Evolutionary conservation across 768 basidiomycete species (phyloP), one percentile per base, ranked within the genome.

Genomic region (Tremella mesenterica): DNA sequence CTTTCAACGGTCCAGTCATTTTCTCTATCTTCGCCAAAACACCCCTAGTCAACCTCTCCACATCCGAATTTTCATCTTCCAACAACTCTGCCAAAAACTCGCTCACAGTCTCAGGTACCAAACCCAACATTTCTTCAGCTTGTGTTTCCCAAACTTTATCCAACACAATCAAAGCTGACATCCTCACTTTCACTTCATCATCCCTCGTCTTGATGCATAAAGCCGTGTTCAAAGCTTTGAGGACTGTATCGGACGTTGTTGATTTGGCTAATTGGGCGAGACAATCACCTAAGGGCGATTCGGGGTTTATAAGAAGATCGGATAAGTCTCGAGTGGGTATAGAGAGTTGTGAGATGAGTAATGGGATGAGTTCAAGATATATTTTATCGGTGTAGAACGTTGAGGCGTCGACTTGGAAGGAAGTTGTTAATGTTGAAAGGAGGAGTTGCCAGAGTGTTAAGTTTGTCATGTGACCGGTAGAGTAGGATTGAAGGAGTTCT

Each of bases 331-430:
- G 41, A 14, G n/a, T 50, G 27, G 51, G 63, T 61, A 59, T 74
- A 72, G 33, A 79, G 16, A 88, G 76, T 72, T 95, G 91, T 13
- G 79, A 75, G 4, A 86, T 76, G 27, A 91, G 52, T 14, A 52
- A 47, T 8, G 69, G 63, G 31, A 67, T 52, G 6, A 92, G 75
- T 50, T 81, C 79, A 7, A 81, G 78, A 21, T 88, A 71, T 59
- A 85, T 85, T 65, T 88, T 84, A 57, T 88, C 85, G 2, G 86
- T 82, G 92, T 92, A 96, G 79, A 87, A 95, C 9, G 77, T 91
- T 59, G 83, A 84, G 58, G 95, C 88, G 61, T 96, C 92, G 23
- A 79, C 79, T 43, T 75, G 77, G 56, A 95, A 77, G 18, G 85
- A 84, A 60, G 84, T 85, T 1, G 79, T 77, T 13, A 95, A 69